phyloP scores from a whole-genome alignment of 495 filamentous ascomycete genomes.

The Trichoderma orchidacearum region DNA sequence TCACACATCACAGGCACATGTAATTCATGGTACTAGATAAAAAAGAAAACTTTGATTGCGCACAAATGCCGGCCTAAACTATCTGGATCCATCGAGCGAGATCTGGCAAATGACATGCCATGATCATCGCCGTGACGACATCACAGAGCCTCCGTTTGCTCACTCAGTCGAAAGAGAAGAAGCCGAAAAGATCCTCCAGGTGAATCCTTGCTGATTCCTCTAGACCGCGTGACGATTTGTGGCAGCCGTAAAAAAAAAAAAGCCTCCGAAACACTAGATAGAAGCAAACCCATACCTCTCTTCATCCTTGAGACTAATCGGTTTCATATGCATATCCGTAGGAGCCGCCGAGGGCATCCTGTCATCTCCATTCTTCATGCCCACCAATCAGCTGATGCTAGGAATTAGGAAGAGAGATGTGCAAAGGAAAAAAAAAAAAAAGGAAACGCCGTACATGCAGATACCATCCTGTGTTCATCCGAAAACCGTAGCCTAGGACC shows the following conservation, averaged over 20 bases:
- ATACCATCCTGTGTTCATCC: not conserved
- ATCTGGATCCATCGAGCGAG: too few species aligned
- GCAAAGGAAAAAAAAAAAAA: not conserved
- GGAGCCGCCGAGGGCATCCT: not conserved
- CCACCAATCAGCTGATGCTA: not conserved
- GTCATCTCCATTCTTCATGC: not conserved
- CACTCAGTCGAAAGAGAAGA: not conserved
- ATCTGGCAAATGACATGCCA: too few species aligned
- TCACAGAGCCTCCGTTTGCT: not conserved
- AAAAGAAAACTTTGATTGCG: too few species aligned
- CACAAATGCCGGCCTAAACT: too few species aligned
- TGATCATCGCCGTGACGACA: too few species aligned
- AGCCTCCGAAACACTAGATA: not conserved
- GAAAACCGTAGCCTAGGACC: not conserved
- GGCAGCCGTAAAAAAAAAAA: not conserved
- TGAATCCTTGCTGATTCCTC: not conserved
- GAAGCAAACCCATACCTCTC: not conserved
- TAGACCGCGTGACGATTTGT: not conserved
- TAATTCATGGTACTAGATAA: too few species aligned
- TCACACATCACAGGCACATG: too few species aligned
- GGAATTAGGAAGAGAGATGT: not conserved
- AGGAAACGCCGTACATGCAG: not conserved
- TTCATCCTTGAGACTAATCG: not conserved
- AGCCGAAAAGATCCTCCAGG: not conserved
- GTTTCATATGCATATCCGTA: not conserved